These are phyloP conservation scores for Epichloe sp. DNA, from an alignment of 2,329 filamentous ascomycete species.

Conservation along the genomic window DNA sequence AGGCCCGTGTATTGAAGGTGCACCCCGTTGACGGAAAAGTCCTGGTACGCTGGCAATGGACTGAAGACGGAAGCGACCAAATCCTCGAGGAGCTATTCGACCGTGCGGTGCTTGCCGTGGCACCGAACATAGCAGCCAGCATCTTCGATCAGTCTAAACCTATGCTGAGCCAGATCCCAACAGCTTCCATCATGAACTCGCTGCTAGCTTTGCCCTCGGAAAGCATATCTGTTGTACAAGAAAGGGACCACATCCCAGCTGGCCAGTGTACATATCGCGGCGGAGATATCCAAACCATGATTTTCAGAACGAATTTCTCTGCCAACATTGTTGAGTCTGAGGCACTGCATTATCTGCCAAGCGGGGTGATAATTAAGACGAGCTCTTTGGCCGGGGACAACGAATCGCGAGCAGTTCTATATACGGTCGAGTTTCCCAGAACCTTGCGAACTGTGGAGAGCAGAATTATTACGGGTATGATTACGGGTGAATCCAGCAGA, in stretches of 20 bases:
- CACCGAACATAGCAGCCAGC: slow-evolving; percentile 36
- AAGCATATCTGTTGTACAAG: slow-evolving; percentile 4
- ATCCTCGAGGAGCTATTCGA: slow-evolving; percentile 30
- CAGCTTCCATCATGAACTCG: slow-evolving; percentile 32
- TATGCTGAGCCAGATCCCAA: slow-evolving; percentile 31
- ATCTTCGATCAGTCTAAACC: slow-evolving; percentile 31
- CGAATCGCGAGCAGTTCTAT: slow-evolving; percentile 26
- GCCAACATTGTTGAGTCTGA: slow-evolving; percentile 27
- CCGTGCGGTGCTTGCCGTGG: slow-evolving; percentile 38
- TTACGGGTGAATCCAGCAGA: slow-evolving; percentile 11
- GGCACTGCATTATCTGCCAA: slow-evolving; percentile 36
- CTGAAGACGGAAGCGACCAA: slow-evolving; percentile 4
- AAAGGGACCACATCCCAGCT: slow-evolving; percentile 1
- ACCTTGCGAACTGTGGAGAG: slow-evolving; percentile 38
- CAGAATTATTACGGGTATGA: slow-evolving; percentile 30
- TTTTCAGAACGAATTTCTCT: slow-evolving; percentile 22
- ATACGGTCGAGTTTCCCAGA: slow-evolving; percentile 35
- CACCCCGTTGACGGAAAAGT: slow-evolving; percentile 13
- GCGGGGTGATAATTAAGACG: slow-evolving; percentile 39
- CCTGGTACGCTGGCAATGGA: slow-evolving; percentile 22
- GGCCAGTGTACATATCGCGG: slow-evolving; percentile 16
- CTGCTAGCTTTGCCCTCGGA: slow-evolving; percentile 18
- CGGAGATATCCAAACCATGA: slow-evolving; percentile 19
- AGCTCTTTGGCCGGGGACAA: slow-evolving; percentile 27
- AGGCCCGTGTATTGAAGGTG: slow-evolving; percentile 23